phyloP scores from a whole-genome alignment of 805 yeast species.

The Yueomyces sp. region DNA sequence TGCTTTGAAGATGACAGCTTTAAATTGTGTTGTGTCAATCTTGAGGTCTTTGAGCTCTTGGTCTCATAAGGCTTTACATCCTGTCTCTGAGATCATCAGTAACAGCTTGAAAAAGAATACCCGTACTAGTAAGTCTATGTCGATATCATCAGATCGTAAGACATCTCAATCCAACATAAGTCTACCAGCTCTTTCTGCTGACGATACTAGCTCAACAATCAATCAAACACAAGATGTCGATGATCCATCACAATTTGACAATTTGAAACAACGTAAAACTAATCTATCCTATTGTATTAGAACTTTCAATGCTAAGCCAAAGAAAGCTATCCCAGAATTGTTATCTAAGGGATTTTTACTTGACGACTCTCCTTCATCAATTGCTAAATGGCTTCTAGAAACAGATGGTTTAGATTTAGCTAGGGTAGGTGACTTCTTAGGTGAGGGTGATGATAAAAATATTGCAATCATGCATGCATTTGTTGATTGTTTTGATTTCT shows the following conservation, averaged over 20 bases:
- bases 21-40: constrained; percentile 70
- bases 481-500: constrained; percentile 77
- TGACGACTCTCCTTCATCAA: constrained; percentile 45
- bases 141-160: constrained; percentile 8
- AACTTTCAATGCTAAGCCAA: constrained; percentile 75
- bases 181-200: constrained; percentile 5
- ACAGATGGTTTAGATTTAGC: constrained; percentile 74
- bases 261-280: constrained; percentile 69
- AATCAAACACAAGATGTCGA: constrained; percentile 31
- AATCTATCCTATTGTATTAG: constrained; percentile 64
- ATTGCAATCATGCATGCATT: constrained; percentile 85
- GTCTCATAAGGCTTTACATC: constrained; percentile 56
- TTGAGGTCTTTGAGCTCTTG: constrained; percentile 71
- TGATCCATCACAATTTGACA: constrained; percentile 77
- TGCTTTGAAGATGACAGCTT: constrained; percentile 69
- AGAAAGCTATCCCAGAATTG: constrained; percentile 57
- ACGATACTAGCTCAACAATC: constrained; percentile 7
- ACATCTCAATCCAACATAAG: constrained; percentile 4
- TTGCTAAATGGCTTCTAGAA: constrained; percentile 63
- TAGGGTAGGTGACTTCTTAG: constrained; percentile 79
- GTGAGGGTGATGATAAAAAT: constrained; percentile 72
- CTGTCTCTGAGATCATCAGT: constrained; percentile 5
- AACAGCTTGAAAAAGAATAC: background rate
- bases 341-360: constrained; percentile 49
- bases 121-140: constrained; percentile 4